Evolutionary conservation across 1,284 basidiomycete genomes (phyloP).

Genomic region (Tilletia setariae): DNA sequence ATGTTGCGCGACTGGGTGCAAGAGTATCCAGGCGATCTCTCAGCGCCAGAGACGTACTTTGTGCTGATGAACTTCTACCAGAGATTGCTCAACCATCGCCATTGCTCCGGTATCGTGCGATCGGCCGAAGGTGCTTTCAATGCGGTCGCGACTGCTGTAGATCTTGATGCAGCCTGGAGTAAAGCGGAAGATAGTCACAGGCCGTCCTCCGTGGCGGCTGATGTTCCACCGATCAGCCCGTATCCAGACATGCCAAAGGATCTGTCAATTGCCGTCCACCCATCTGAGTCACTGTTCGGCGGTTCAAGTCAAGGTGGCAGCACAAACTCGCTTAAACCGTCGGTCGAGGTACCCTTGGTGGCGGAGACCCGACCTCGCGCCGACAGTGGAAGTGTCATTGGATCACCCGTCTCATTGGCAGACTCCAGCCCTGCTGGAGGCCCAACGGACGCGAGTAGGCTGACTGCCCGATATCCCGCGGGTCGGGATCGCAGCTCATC

Average conservation of each 20-base stretch:
- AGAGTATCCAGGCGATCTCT: constrained; percentile 48
- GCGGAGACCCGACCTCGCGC: not conserved
- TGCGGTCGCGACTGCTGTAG: constrained; percentile 28
- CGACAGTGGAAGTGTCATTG: constrained; percentile 8
- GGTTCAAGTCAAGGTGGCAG: not conserved
- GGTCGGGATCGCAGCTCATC: constrained; percentile 16
- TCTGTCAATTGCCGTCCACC: no score
- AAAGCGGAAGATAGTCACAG: constrained; percentile 35
- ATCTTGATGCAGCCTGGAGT: constrained; percentile 46
- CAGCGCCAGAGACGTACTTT: constrained; percentile 35
- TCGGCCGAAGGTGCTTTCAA: constrained; percentile 33
- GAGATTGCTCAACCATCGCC: constrained; percentile 31
- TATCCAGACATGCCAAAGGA: no score
- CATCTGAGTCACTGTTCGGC: not conserved
- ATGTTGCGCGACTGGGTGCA: constrained; percentile 48
- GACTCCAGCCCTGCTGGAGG: not conserved
- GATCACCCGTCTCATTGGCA: not conserved
- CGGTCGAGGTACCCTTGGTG: not conserved
- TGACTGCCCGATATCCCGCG: not conserved
- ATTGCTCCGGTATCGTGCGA: constrained; percentile 34
- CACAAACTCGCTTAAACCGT: not conserved
- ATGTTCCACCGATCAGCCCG: not conserved
- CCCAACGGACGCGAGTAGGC: not conserved
- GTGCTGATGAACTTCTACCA: constrained; percentile 32
- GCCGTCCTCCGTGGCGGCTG: constrained; percentile 19